Percentiles rank a stretch among this genome's conserved stretches.
Evolutionary conservation across 1,284 basidiomycete species (phyloP).

Genomic region (Earliella scabrosa): DNA sequence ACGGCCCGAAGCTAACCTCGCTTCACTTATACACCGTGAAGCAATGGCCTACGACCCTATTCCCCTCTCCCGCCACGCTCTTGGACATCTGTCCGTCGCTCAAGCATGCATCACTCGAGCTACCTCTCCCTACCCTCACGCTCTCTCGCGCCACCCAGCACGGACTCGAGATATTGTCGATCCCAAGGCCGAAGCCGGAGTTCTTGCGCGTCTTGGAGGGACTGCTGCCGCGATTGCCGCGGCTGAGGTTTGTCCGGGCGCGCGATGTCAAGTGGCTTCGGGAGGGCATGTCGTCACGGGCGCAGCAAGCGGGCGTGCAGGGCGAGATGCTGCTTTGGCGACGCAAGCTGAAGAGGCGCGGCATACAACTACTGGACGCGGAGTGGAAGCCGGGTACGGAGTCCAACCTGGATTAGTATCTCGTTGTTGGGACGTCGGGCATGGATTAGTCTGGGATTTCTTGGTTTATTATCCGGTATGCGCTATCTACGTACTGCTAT

Average conservation of each 20-base stretch:
- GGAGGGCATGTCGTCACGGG: conserved; percentile 62
- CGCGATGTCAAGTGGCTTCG: conserved; percentile 75
- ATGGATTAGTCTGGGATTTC: not conserved
- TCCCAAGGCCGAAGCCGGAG: conserved; percentile 66
- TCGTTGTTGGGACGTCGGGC: not conserved
- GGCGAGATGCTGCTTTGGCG: conserved; percentile 79
- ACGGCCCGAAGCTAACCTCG: conserved; percentile 64
- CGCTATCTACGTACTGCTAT: not conserved
- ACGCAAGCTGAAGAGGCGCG: conserved; percentile 55
- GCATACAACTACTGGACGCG: conserved; percentile 65
- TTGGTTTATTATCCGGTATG: not conserved
- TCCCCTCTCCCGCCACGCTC: conserved; percentile 59
- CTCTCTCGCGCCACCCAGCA: conserved; percentile 41
- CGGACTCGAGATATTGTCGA: conserved; percentile 66
- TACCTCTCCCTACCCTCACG: conserved; percentile 56
- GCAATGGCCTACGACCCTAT: conserved; percentile 74
- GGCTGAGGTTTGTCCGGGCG: conserved; percentile 58
- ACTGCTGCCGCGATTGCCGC: conserved; percentile 59
- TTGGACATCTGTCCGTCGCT: conserved; percentile 61
- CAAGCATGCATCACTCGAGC: conserved; percentile 69
- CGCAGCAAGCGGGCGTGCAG: conserved; percentile 73
- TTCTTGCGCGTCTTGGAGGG: conserved; percentile 59
- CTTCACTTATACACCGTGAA: conserved; percentile 73
- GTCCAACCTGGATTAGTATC: not conserved
- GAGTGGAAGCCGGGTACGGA: conserved; percentile 56